Conservation (phyloP, 176 grass and related monocot genomes). For the sorghum (Sorghum bicolor) region Sorghum_bicolor_NCBIv3 NC_012875.2:53584501-53585000, state of each 20-base stretch:
- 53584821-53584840: slow-evolving; percentile 67
- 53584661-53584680: too few relatives aligned
- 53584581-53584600: not conserved
- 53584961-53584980: not conserved
- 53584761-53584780: too few relatives aligned
- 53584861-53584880: not conserved
- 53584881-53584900: slow-evolving; percentile 24
- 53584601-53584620: not conserved
- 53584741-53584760: too few relatives aligned
- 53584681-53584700: too few relatives aligned
- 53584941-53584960: not conserved
- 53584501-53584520: slow-evolving; percentile 49
- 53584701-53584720: too few relatives aligned
- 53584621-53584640: too few relatives aligned
- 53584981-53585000: not conserved
- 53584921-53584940: slow-evolving; percentile 32
- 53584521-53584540: slow-evolving; percentile 66
- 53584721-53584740: too few relatives aligned
- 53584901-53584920: slow-evolving; percentile 1
- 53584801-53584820: slow-evolving; percentile 64
- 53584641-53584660: too few relatives aligned
- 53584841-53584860: slow-evolving; percentile 41
- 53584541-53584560: slow-evolving; percentile 80
- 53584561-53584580: not conserved
- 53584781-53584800: slow-evolving; percentile 29